A percentile compares a stretch with the other conserved stretches of the same genome.
These are phyloP conservation scores for Bremia lactucae DNA, from an alignment of 352 stramenopile species.

Conservation along the genomic window DNA sequence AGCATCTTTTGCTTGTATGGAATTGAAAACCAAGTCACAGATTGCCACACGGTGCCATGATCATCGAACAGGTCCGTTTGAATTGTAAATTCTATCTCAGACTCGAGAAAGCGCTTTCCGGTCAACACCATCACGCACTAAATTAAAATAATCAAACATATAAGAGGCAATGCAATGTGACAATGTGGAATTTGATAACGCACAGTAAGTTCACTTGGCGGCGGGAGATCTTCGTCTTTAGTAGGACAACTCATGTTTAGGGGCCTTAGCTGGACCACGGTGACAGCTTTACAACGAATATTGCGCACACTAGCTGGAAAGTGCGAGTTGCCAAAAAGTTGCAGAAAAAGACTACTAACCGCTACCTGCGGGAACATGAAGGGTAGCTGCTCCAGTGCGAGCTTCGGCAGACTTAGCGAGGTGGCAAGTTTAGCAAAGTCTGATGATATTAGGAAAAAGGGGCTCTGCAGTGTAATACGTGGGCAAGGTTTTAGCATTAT, in stretches of 20 bases:
- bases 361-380: conserved; percentile 71
- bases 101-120: conserved; percentile 1
- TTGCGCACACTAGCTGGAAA: conserved; percentile 48
- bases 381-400: conserved; percentile 57
- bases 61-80: conserved; percentile 5
- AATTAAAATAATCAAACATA: background rate
- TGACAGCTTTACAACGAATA: conserved; percentile 57
- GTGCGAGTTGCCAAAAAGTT: conserved; percentile 74
- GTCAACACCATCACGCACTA: conserved; percentile 3
- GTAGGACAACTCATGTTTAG: conserved; percentile 63
- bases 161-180: background rate
- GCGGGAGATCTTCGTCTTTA: conserved; percentile 13
- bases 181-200: background rate
- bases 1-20: conserved; percentile 1
- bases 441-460: conserved; percentile 51
- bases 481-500: conserved; percentile 53
- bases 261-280: conserved; percentile 55
- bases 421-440: conserved; percentile 80
- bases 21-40: conserved; percentile 4
- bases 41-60: conserved; percentile 3
- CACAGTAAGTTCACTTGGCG: conserved; percentile 32
- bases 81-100: conserved; percentile 2
- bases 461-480: conserved; percentile 64
- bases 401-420: conserved; percentile 51
- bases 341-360: conserved; percentile 51